Percentiles rank a stretch among this genome's conserved stretches.
Conservation (phyloP, 2,329 filamentous ascomycete genomes). For the Alternaria burnsii region DNA sequence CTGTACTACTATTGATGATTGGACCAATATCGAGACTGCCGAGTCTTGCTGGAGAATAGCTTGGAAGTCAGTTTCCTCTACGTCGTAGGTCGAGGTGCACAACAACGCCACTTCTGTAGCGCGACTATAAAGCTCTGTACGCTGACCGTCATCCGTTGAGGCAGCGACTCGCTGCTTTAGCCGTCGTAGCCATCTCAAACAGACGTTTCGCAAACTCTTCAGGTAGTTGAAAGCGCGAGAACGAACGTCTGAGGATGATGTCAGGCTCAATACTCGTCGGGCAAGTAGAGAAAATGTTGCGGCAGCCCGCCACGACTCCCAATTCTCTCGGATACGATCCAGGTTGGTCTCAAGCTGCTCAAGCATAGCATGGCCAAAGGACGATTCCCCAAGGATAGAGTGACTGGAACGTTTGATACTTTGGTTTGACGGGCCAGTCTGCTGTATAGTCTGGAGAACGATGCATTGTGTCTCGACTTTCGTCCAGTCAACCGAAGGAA, state of each 20-base stretch:
- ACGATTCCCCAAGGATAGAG: conserved; percentile 42
- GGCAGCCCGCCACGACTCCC: conserved; percentile 54
- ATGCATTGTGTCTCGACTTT: conserved; percentile 59
- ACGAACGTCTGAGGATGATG: conserved; percentile 27
- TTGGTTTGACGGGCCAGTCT: conserved; percentile 53
- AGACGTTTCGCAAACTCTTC: conserved; percentile 40
- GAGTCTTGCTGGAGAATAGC: conserved; percentile 33
- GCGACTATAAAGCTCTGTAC: conserved; percentile 44
- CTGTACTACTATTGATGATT: conserved; percentile 32
- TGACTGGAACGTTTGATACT: conserved; percentile 49
- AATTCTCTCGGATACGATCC: conserved; percentile 31
- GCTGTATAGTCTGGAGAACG: conserved; percentile 60
- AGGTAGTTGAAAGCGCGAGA: conserved; percentile 46
- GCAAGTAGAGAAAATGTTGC: conserved; percentile 53
- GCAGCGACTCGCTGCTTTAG: conserved; percentile 42
- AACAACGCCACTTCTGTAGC: conserved; percentile 54
- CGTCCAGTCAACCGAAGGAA: conserved; percentile 52
- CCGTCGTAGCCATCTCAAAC: conserved; percentile 52
- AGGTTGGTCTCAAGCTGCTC: conserved; percentile 25
- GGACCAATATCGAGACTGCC: conserved; percentile 27
- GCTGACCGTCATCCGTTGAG: conserved; percentile 34
- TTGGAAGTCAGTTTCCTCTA: conserved; percentile 47
- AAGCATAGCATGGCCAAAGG: conserved; percentile 41
- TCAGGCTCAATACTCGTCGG: conserved; percentile 56
- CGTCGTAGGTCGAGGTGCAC: conserved; percentile 57